These are phyloP conservation scores for Cystobasidium onofrii DNA, from an alignment of 768 basidiomycete genomes.

Conservation along the genomic window DNA sequence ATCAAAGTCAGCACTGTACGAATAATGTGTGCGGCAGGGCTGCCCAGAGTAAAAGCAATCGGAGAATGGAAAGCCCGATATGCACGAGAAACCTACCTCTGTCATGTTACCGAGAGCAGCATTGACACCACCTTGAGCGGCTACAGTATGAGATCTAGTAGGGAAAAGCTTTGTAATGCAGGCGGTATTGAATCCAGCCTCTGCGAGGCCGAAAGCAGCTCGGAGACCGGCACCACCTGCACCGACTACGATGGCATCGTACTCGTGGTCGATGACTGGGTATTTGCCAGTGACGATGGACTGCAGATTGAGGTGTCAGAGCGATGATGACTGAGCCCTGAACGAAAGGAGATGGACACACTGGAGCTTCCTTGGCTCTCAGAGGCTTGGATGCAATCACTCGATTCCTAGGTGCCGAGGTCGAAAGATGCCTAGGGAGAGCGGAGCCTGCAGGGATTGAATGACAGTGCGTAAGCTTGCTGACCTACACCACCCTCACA, in stretches of 20 bases:
- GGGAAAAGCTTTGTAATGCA: constrained; percentile 98
- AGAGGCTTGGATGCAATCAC: constrained; percentile 65
- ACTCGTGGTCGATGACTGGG: constrained; percentile 91
- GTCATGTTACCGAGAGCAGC: constrained; percentile 86
- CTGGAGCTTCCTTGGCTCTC: constrained; percentile 74
- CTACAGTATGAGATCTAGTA: constrained; percentile 95
- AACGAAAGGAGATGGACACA: too few relatives aligned
- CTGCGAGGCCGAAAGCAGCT: constrained; percentile 95
- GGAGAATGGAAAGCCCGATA: constrained; percentile 53
- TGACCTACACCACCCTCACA: too few relatives aligned
- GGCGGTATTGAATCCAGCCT: constrained; percentile 96
- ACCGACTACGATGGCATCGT: constrained; percentile 96
- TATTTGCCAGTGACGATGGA: constrained; percentile 73
- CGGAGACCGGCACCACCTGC: constrained; percentile 97
- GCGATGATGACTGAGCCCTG: too few relatives aligned
- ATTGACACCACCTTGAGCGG: constrained; percentile 98
- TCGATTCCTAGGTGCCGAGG: constrained; percentile 56
- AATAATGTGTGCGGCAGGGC: too few relatives aligned
- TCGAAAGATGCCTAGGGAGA: constrained; percentile 50
- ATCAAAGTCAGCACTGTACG: not conserved
- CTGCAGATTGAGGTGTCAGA: constrained; percentile 30
- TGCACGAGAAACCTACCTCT: constrained; percentile 90
- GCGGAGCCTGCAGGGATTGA: not conserved
- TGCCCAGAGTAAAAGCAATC: not conserved
- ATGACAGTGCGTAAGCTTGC: not conserved